Conservation (phyloP, 139 green algal species). For the Chlorella vulgaris region DNA sequence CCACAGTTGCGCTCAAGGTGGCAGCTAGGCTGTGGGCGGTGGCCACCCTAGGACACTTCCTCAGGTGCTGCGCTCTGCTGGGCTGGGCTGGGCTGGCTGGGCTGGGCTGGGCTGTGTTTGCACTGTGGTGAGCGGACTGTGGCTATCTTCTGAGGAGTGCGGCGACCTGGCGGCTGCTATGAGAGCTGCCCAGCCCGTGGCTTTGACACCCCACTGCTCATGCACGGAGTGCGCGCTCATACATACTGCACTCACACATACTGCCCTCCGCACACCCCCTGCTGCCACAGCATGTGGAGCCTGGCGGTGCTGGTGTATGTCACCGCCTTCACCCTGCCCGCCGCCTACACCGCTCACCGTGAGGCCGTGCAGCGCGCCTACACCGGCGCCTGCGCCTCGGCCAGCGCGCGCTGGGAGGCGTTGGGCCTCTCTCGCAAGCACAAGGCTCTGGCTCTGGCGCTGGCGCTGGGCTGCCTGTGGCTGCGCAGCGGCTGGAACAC, state of each 20-base stretch:
- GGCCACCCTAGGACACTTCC: constrained; percentile 26
- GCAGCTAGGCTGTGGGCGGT: constrained; percentile 31
- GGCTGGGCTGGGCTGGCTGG: too few relatives aligned
- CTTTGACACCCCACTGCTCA: background rate
- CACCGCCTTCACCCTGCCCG: constrained; percentile 34
- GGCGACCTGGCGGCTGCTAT: background rate
- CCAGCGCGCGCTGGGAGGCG: constrained; percentile 12
- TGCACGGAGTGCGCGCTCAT: background rate
- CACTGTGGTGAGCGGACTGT: too few relatives aligned
- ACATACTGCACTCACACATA: background rate
- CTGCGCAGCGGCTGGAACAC: constrained; percentile 35
- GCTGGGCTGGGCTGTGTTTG: too few relatives aligned
- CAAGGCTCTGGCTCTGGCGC: constrained; percentile 27
- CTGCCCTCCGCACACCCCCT: background rate
- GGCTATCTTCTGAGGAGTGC: too few relatives aligned
- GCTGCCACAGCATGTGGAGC: constrained; percentile 32
- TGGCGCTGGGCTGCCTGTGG: constrained; percentile 36
- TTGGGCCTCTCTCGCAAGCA: constrained; percentile 44
- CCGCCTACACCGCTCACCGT: constrained; percentile 8
- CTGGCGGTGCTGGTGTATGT: constrained; percentile 36
- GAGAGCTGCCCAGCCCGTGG: background rate
- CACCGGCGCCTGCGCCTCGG: background rate
- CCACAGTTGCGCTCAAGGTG: constrained; percentile 32
- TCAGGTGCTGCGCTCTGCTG: constrained; percentile 24
- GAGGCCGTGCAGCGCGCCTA: background rate